phyloP scores from a whole-genome alignment of 2,329 filamentous ascomycete species.

The Diaporthe sp. region DNA sequence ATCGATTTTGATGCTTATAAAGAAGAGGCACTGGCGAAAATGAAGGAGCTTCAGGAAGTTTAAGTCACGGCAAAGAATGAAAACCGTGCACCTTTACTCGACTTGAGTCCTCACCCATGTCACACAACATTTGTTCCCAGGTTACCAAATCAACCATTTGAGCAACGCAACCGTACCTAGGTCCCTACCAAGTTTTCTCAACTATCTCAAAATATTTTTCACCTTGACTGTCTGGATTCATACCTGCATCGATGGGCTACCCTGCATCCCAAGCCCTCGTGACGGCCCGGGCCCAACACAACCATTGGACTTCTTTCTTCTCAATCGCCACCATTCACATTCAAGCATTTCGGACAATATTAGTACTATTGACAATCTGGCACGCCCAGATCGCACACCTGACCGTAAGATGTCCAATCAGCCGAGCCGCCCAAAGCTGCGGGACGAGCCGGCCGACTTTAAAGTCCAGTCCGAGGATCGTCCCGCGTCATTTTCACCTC shows the following conservation, averaged over 20 bases:
- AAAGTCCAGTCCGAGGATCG: not conserved
- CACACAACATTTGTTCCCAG: too few relatives aligned
- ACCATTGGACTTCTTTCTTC: not conserved
- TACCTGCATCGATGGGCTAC: not conserved
- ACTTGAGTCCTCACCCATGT: not conserved
- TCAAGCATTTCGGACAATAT: not conserved
- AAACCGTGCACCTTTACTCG: not conserved
- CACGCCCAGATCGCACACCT: not conserved
- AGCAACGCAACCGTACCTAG: not conserved
- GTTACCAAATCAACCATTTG: too few relatives aligned
- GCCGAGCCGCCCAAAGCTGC: not conserved
- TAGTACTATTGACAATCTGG: not conserved
- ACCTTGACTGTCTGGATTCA: rapidly evolving
- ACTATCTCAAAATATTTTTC: too few relatives aligned
- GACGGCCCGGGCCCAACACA: not conserved
- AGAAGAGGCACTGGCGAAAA: conserved; percentile 32
- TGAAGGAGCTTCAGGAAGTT: conserved; percentile 24
- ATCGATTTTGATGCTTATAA: conserved; percentile 38
- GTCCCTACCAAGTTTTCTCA: too few relatives aligned
- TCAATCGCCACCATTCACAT: not conserved
- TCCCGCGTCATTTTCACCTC: conserved; percentile 6
- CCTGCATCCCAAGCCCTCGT: not conserved
- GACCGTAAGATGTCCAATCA: not conserved
- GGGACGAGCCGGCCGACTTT: conserved; percentile 19
- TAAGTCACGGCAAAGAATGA: not conserved